Evolutionary conservation across 106 monocot species (phyloP), one percentile per base, ranked within the genome.

Genomic region (Vanilla planifolia): DNA sequence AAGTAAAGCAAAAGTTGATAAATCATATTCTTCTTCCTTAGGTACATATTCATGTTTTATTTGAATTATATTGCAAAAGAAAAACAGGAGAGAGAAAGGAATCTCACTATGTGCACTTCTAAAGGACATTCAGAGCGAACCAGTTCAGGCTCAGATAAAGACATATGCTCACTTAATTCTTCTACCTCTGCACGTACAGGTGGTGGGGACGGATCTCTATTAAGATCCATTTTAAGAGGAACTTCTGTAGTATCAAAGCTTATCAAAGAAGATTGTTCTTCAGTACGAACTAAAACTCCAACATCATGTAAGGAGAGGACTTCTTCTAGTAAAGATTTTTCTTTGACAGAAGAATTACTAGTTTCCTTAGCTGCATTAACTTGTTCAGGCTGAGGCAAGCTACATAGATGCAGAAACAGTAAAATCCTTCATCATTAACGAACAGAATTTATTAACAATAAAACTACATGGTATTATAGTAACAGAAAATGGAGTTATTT

Each of bases 111-210:
- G 71, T 83, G 85, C 62, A 95, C 85, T 89, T 89, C 58, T 25
- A 89, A 55, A 59, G 94, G 89, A 48, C 80, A 59, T 65, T 95
- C 86, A 62, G 83, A 63, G 29, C 46, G 66, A 41, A 83, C 22
- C 36, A 85, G 58, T 55, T 85, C 76, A 64, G 86, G 83, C 57
- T 83, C 67, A 29, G 86, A 64, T 34, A 80, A 71, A 33, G 67
- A 65, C 25, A 67, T 27, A 59, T 74, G 61, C 57, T 26, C 61
- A 45, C 63, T 63, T 51, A 88, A 59, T 42, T 83, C 89, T 48
- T 89, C 74, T 45, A 95, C 89, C 66, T 89, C 79, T 19, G 86
- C 83, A 62, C 63, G 89, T 44, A 89, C 83, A 43, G 89, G 89
- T 42, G 85, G 94, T 55, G 89, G 85, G 59, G 70, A 83, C 52